phyloP scores from a whole-genome alignment of 2,329 filamentous ascomycete genomes.

The Hawksworthiomyces lignivorus region DNA sequence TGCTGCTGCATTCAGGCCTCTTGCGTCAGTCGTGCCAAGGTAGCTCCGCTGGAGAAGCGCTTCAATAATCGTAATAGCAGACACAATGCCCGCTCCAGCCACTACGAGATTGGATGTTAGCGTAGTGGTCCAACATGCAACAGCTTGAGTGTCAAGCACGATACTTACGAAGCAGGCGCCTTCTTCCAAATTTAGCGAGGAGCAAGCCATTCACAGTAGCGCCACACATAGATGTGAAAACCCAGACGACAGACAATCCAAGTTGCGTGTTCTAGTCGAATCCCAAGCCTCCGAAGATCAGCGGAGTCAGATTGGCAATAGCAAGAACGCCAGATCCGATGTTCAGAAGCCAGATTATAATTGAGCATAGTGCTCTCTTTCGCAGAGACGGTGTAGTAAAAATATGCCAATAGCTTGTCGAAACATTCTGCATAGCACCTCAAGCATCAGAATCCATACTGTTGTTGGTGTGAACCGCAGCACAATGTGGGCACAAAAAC shows the following conservation, averaged over 20 bases:
- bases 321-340: too few relatives aligned
- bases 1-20: neutral
- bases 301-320: neutral
- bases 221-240: neutral
- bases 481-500: too few relatives aligned
- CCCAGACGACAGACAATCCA: neutral
- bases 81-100: too few relatives aligned
- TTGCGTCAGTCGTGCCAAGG: neutral
- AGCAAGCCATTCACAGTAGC: neutral
- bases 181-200: neutral
- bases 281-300: neutral
- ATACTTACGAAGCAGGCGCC: neutral
- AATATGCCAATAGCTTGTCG: neutral
- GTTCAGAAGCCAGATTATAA: neutral
- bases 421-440: too few relatives aligned
- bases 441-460: too few relatives aligned
- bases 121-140: too few relatives aligned
- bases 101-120: too few relatives aligned
- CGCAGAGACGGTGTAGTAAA: neutral
- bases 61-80: too few relatives aligned
- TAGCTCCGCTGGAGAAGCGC: neutral
- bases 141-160: neutral
- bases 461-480: too few relatives aligned
- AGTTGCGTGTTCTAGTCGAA: neutral
- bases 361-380: neutral